phyloP scores from a whole-genome alignment of 2,329 filamentous ascomycete genomes.

The Biscogniauxia marginata region DNA sequence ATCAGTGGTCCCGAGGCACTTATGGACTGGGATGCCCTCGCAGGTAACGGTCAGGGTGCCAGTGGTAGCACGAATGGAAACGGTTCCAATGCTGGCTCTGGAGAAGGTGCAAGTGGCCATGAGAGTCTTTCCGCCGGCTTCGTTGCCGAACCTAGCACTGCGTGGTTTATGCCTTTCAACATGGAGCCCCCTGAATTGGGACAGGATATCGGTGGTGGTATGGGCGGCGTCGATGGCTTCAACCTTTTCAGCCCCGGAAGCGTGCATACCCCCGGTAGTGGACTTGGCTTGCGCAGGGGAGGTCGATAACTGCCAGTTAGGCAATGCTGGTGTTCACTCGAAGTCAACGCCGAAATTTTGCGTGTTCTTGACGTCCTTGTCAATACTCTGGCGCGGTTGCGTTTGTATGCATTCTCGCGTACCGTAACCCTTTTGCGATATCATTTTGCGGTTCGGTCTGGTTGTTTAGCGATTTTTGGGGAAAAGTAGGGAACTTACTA shows the following conservation, averaged over 20 bases:
- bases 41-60: conserved; percentile 31
- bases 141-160: conserved; percentile 53
- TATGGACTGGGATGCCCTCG: conserved; percentile 47
- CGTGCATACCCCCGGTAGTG: conserved; percentile 35
- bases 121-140: conserved; percentile 27
- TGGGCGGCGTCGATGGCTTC: conserved; percentile 49
- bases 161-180: conserved; percentile 94
- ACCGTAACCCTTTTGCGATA: not conserved
- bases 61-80: conserved; percentile 32
- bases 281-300: conserved; percentile 27
- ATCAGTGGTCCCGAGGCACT: conserved; percentile 39
- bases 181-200: conserved; percentile 70
- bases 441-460: not conserved
- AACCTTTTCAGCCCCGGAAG: conserved; percentile 45
- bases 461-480: not conserved
- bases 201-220: conserved; percentile 44
- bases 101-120: conserved; percentile 28
- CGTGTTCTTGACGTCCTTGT: not conserved
- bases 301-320: conserved; percentile 19
- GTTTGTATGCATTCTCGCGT: not conserved
- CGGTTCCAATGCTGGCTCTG: conserved; percentile 26
- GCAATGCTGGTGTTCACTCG: not conserved
- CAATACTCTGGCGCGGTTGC: not conserved
- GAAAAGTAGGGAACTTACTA: not conserved
- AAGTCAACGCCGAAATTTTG: not conserved